phyloP scores from a whole-genome alignment of 306 rosid genomes.

The Cotoneaster glaucophyllus region DNA sequence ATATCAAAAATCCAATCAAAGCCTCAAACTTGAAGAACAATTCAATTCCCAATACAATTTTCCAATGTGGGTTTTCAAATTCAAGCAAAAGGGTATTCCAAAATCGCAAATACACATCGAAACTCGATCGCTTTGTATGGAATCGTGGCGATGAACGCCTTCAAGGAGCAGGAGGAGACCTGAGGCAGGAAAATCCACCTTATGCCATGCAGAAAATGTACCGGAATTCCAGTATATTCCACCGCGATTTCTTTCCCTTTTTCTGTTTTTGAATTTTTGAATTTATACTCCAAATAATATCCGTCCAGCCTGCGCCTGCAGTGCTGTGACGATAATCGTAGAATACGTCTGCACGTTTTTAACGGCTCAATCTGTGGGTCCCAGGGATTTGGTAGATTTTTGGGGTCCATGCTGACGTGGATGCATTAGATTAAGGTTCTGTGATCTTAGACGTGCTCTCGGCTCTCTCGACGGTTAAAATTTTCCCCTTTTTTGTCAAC shows the following conservation, averaged over 20 bases:
- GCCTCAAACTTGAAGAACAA: neutral
- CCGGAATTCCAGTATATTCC: slow-evolving; percentile 25
- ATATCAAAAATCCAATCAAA: slow-evolving; percentile 14
- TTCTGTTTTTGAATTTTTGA: neutral
- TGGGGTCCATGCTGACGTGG: neutral
- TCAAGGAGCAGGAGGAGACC: slow-evolving; percentile 12
- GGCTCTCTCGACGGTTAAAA: neutral
- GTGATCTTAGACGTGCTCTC: neutral
- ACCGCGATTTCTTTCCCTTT: slow-evolving; percentile 4
- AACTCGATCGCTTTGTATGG: neutral
- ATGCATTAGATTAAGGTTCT: neutral
- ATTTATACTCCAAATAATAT: neutral
- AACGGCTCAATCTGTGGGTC: neutral
- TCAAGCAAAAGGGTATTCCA: neutral
- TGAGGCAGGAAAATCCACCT: slow-evolving; percentile 28
- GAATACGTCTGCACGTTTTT: neutral
- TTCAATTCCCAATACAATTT: neutral
- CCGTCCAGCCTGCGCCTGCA: neutral
- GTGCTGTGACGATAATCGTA: too few relatives aligned
- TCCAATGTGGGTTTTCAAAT: slow-evolving; percentile 10
- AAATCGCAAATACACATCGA: slow-evolving; percentile 3
- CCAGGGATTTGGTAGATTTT: neutral
- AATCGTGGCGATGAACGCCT: slow-evolving; percentile 11
- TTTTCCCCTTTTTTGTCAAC: neutral
- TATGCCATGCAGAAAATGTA: slow-evolving; percentile 22